Evolutionary conservation across 768 basidiomycete species (phyloP).

Genomic region (Rhodosporidiobolus odoratus): DNA sequence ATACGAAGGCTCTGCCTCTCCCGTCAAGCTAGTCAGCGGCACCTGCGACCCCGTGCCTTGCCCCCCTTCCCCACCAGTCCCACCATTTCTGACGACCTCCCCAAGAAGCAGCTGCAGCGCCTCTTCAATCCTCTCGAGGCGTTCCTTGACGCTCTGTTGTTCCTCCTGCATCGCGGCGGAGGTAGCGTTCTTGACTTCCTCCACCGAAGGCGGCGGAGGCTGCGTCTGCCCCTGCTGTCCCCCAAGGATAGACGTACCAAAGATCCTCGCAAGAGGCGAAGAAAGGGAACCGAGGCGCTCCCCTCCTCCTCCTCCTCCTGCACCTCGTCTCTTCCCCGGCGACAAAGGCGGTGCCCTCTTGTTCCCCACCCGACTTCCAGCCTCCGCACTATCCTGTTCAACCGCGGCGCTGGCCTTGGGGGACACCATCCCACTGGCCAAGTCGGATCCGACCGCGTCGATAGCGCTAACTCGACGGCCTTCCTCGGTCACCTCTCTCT

Average conservation of each 20-base stretch:
- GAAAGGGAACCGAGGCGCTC: not conserved
- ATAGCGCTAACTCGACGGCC: not conserved
- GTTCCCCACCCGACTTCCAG: too few relatives aligned
- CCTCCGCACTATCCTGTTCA: too few relatives aligned
- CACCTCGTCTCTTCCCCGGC: too few relatives aligned
- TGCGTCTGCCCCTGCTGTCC: not conserved
- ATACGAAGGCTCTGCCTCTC: conserved; percentile 5
- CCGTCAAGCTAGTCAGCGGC: conserved; percentile 15
- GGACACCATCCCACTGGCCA: too few relatives aligned
- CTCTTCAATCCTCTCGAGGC: conserved; percentile 25
- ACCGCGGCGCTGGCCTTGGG: too few relatives aligned
- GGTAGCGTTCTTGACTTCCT: not conserved
- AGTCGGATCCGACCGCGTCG: too few relatives aligned
- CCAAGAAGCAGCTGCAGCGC: conserved; percentile 27
- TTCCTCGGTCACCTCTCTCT: not conserved
- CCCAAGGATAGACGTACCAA: not conserved
- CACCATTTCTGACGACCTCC: conserved; percentile 17
- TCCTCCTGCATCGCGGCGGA: not conserved
- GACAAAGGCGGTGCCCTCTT: too few relatives aligned
- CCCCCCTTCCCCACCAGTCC: not conserved
- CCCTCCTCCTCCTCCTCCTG: not conserved
- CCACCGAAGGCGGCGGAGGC: not conserved
- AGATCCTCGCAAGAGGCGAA: conserved; percentile 11
- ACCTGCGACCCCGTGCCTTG: not conserved
- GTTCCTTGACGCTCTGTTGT: not conserved